Conservation (phyloP, 2,329 filamentous ascomycete species). For the Calonectria naviculata region DNA sequence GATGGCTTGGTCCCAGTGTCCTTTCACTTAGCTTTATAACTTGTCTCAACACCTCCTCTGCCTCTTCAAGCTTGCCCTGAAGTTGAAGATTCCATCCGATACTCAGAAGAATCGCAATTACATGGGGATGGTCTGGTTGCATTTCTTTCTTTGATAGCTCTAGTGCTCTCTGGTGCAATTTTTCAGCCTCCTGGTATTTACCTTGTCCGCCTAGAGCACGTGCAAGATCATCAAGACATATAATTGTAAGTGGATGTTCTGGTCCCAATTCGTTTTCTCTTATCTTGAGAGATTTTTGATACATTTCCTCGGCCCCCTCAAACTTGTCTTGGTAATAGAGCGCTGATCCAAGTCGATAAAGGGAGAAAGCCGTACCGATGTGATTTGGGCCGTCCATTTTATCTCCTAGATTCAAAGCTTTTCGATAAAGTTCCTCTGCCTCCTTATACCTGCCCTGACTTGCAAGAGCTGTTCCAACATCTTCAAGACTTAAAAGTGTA, state of each 20-base stretch:
- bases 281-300: background rate
- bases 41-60: too few species aligned
- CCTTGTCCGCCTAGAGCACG: background rate
- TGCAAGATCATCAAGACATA: background rate
- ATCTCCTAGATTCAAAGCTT: too few species aligned
- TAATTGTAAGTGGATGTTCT: background rate
- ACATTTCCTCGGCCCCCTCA: conserved; percentile 27
- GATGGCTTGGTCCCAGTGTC: background rate
- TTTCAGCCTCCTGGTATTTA: background rate
- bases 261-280: background rate
- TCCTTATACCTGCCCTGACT: too few species aligned
- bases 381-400: too few species aligned
- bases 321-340: conserved; percentile 8
- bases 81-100: too few species aligned
- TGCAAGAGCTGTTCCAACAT: background rate
- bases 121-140: too few species aligned
- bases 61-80: too few species aligned
- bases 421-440: too few species aligned
- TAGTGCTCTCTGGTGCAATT: too few species aligned
- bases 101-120: too few species aligned
- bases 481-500: background rate
- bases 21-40: background rate
- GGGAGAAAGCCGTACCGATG: too few species aligned
- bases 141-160: too few species aligned
- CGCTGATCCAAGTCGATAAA: background rate